A percentile compares a stretch with the other conserved stretches of the same genome.
phyloP scores from a whole-genome alignment of 1,284 basidiomycete species.

The Pseudozyma sp. region DNA sequence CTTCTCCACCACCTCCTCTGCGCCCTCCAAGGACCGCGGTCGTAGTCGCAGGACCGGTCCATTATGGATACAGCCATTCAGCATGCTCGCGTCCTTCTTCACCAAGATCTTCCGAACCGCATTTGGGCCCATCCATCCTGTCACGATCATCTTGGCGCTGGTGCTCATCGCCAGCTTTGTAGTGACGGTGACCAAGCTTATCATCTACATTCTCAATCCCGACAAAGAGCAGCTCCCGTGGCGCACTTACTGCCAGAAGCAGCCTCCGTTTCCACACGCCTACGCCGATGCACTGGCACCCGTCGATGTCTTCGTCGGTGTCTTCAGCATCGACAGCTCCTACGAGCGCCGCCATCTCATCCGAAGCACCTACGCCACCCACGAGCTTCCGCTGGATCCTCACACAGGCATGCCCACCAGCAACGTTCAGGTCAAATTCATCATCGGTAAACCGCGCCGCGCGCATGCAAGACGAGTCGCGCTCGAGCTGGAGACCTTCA shows the following conservation, averaged over 20 bases:
- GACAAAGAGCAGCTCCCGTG: conserved; percentile 95
- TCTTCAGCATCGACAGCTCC: conserved; percentile 83
- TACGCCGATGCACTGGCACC: conserved; percentile 80
- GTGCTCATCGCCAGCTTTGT: conserved; percentile 57
- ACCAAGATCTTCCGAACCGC: conserved; percentile 47
- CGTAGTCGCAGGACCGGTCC: conserved; percentile 23
- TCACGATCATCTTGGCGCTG: conserved; percentile 54
- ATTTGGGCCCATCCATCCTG: conserved; percentile 54
- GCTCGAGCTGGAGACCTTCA: conserved; percentile 91
- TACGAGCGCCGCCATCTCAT: conserved; percentile 89
- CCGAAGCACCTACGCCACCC: conserved; percentile 87
- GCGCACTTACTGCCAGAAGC: conserved; percentile 86
- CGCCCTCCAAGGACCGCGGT: conserved; percentile 24
- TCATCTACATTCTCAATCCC: conserved; percentile 92
- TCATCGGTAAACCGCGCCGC: conserved; percentile 85
- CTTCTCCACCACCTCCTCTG: conserved; percentile 24
- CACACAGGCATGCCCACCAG: conserved; percentile 69
- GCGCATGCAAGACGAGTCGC: conserved; percentile 83
- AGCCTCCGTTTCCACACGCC: conserved; percentile 70
- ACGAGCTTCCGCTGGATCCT: conserved; percentile 70
- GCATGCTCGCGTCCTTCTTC: conserved; percentile 37
- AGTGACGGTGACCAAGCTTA: conserved; percentile 64
- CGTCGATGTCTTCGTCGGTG: conserved; percentile 87
- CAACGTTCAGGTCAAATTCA: conserved; percentile 88
- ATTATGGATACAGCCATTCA: conserved; percentile 37